Evolutionary conservation across 2,329 filamentous ascomycete species (phyloP).

Genomic region (Microdochium bolleyi): DNA sequence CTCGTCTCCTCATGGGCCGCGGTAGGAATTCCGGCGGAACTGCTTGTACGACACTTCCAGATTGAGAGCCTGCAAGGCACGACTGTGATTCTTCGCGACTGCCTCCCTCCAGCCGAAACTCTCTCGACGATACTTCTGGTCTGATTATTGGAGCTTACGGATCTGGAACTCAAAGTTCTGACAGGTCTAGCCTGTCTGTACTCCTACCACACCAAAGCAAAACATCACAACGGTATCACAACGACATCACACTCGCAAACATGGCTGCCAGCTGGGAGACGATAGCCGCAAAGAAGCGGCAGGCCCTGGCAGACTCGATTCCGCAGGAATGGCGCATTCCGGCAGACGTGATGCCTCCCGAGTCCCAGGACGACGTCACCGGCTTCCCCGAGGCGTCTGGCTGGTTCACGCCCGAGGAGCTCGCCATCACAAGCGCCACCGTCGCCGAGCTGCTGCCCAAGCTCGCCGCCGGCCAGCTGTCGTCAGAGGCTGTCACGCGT

Average conservation of each 20-base stretch:
- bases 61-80: too few species aligned
- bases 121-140: too few species aligned
- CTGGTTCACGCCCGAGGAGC: conserved; percentile 43
- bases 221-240: too few species aligned
- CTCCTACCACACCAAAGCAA: too few species aligned
- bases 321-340: conserved; percentile 52
- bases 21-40: too few species aligned
- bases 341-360: conserved; percentile 40
- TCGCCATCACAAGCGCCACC: conserved; percentile 25
- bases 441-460: conserved; percentile 23
- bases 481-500: conserved; percentile 14
- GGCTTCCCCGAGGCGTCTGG: conserved; percentile 47
- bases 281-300: conserved; percentile 32
- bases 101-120: too few species aligned
- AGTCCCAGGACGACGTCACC: conserved; percentile 46
- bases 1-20: too few species aligned
- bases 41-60: too few species aligned
- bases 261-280: conserved; percentile 28
- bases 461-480: conserved; percentile 19
- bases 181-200: too few species aligned
- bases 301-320: conserved; percentile 36
- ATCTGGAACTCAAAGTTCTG: too few species aligned
- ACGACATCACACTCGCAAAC: conserved; percentile 2
- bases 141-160: too few species aligned
- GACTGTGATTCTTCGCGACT: too few species aligned